Evolutionary conservation across 495 filamentous ascomycete species (phyloP).

Genomic region (Elasticomyces elasticus): DNA sequence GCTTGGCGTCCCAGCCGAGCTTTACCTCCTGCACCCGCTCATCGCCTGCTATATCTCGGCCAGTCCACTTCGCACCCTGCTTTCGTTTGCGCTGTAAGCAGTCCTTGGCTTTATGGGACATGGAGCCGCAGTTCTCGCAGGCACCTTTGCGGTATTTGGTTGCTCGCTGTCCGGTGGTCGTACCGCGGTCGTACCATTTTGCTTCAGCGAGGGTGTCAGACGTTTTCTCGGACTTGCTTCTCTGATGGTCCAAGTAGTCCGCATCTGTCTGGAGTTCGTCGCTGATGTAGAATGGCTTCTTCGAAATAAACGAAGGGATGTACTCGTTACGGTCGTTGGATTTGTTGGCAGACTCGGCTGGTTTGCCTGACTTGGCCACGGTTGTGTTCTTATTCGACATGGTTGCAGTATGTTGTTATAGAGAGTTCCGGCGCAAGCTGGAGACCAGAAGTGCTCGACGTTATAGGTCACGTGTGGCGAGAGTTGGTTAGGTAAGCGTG

Average conservation of each 20-base stretch:
- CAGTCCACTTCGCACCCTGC: conserved; percentile 84
- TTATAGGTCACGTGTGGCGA: too few species aligned
- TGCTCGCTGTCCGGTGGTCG: conserved; percentile 57
- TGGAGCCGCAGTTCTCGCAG: conserved; percentile 95
- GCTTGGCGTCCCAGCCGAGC: conserved; percentile 94
- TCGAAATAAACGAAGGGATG: conserved; percentile 95
- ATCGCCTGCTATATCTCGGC: conserved; percentile 86
- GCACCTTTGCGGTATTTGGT: conserved; percentile 97
- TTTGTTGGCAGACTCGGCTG: conserved; percentile 9
- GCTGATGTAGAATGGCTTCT: conserved; percentile 92
- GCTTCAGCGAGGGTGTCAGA: conserved; percentile 46
- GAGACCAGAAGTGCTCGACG: too few species aligned
- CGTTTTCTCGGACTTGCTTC: conserved; percentile 33
- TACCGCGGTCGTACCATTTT: conserved; percentile 85
- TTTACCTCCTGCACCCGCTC: conserved; percentile 76
- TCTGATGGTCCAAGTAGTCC: conserved; percentile 96
- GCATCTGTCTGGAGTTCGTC: conserved; percentile 58
- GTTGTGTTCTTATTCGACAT: conserved; percentile 3
- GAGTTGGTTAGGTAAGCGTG: too few species aligned
- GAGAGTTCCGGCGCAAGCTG: too few species aligned
- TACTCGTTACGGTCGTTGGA: conserved; percentile 67
- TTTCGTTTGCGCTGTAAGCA: conserved; percentile 85
- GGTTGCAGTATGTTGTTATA: background rate
- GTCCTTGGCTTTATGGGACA: conserved; percentile 91
- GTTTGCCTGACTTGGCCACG: conserved; percentile 15